Percentiles rank a stretch among this genome's conserved stretches.
These are phyloP conservation scores for Paecilomyces dactylethromorphus DNA, from an alignment of 2,329 filamentous ascomycete genomes.

Conservation along the genomic window DNA sequence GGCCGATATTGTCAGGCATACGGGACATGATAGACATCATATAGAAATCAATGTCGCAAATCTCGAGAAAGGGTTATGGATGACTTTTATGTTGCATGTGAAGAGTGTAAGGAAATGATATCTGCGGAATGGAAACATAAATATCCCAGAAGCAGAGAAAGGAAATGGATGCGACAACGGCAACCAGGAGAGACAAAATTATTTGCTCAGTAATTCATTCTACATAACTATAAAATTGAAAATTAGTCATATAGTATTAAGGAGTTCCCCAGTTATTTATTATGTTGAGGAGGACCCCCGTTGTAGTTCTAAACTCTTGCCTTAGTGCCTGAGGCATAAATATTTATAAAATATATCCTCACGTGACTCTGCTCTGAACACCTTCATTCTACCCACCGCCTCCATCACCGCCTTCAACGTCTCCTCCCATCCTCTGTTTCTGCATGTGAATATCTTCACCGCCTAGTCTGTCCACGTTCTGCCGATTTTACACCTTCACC, in stretches of 20 bases:
- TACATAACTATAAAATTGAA: no score
- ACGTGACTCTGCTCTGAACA: background rate
- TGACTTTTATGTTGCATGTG: background rate
- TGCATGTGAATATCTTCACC: background rate
- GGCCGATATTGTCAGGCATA: background rate
- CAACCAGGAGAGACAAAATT: no score
- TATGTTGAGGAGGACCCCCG: no score
- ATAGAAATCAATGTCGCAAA: background rate
- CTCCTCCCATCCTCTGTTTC: background rate
- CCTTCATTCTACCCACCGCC: no score
- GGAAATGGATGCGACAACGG: background rate
- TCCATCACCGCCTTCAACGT: no score
- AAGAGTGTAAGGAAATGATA: background rate
- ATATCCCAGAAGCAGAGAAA: background rate
- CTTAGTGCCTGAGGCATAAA: no score
- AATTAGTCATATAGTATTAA: no score
- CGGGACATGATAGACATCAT: background rate
- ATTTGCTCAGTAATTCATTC: no score
- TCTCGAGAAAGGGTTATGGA: background rate
- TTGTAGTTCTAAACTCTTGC: no score
- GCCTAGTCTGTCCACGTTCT: no score
- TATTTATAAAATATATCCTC: background rate
- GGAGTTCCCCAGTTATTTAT: no score
- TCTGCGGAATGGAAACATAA: background rate
- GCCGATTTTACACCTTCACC: no score